A percentile compares a stretch with the other conserved stretches of the same genome.
Conservation (phyloP, 1,284 basidiomycete species). For the Pterulicium gracile region DNA sequence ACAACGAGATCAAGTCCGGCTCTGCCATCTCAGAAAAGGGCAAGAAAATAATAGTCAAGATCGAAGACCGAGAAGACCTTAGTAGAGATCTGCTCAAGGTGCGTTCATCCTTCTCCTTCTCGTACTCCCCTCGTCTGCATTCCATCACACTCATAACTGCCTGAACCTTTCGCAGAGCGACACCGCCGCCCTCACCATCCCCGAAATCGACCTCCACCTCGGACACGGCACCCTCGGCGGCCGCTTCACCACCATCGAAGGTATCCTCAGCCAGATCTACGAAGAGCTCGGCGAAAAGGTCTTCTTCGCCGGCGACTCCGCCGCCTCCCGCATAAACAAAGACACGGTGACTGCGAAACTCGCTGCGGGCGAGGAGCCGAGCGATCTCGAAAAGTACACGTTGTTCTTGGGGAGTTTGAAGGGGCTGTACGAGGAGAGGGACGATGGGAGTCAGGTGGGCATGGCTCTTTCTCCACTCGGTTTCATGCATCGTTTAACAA, state of each 20-base stretch:
- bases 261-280: constrained; percentile 89
- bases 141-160: not conserved
- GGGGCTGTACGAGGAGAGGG: constrained; percentile 13
- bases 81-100: constrained; percentile 91
- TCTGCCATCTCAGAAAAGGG: constrained; percentile 80
- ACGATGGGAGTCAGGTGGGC: constrained; percentile 28
- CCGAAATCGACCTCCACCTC: constrained; percentile 91
- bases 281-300: constrained; percentile 91
- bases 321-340: constrained; percentile 9
- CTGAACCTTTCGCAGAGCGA: constrained; percentile 81
- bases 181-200: constrained; percentile 83
- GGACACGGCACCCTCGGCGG: constrained; percentile 94
- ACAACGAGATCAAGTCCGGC: constrained; percentile 97
- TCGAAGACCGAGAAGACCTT: constrained; percentile 92
- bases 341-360: not conserved
- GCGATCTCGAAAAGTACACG: constrained; percentile 52
- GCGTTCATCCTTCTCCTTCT: constrained; percentile 3
- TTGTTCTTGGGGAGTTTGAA: constrained; percentile 76
- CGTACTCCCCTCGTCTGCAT: not conserved
- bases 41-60: constrained; percentile 81
- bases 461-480: constrained; percentile 5
- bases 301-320: constrained; percentile 71
- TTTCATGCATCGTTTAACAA: constrained; percentile 2
- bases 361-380: constrained; percentile 11
- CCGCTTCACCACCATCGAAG: constrained; percentile 97